Evolutionary conservation across 345 rosid genomes (phyloP).

Genomic region (Aquilaria sinensis): DNA sequence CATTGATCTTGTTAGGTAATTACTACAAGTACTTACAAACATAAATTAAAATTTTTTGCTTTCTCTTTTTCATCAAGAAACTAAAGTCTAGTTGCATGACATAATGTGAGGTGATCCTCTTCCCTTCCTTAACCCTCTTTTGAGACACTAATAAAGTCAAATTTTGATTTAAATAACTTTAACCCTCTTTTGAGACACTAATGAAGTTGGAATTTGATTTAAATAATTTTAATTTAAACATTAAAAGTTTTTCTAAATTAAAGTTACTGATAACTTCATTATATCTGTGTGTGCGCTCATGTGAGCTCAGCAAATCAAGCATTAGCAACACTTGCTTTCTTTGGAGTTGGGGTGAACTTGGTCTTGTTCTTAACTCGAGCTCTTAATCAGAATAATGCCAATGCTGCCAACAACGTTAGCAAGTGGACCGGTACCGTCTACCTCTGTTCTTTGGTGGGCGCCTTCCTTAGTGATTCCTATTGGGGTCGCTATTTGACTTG

Average conservation of each 20-base stretch:
- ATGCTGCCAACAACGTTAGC: conserved; percentile 77
- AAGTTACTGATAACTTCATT: background rate
- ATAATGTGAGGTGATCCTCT: too few species aligned
- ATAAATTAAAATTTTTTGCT: background rate
- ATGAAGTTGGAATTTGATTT: background rate
- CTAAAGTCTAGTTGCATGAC: too few species aligned
- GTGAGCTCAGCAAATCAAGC: conserved; percentile 55
- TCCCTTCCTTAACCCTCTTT: too few species aligned
- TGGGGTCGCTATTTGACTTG: conserved; percentile 87
- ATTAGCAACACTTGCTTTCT: conserved; percentile 72
- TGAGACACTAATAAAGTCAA: too few species aligned
- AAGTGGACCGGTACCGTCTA: conserved; percentile 94
- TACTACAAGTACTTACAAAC: too few species aligned
- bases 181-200: too few species aligned
- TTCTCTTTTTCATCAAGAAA: too few species aligned
- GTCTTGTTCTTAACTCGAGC: conserved; percentile 76
- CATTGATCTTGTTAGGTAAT: conserved; percentile 40
- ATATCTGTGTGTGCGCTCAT: background rate
- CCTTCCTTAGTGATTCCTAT: conserved; percentile 90
- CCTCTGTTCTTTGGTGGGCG: conserved; percentile 67
- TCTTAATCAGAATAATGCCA: conserved; percentile 60
- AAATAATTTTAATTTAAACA: background rate
- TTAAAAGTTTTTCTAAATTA: background rate
- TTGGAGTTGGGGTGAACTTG: conserved; percentile 79
- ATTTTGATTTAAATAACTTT: background rate